Percentiles rank a stretch among this genome's conserved stretches.
Conservation (phyloP, 1,284 basidiomycete species). For the Singerocomus inundabilis region DNA sequence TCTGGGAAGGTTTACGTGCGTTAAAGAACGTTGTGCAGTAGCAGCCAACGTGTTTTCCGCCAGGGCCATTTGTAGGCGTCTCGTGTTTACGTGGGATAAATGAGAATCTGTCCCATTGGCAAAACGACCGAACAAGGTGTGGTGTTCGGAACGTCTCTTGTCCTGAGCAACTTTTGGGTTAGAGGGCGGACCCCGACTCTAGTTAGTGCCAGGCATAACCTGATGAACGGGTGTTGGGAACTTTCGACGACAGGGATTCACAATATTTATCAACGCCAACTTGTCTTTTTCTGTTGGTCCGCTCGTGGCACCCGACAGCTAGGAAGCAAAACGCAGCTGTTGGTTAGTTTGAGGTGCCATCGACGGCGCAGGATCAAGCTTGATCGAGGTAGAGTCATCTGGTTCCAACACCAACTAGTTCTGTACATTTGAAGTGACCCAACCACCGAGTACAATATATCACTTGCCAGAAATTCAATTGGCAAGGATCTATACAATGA, state of each 20-base stretch:
- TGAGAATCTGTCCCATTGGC: slow-evolving; percentile 31
- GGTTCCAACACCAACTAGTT: no score
- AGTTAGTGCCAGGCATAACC: neutral
- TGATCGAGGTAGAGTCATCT: slow-evolving; percentile 9
- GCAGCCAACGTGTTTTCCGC: neutral
- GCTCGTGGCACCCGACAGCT: slow-evolving; percentile 19
- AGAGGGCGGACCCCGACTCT: slow-evolving; percentile 30
- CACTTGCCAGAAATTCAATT: slow-evolving; percentile 9
- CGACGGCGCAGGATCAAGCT: slow-evolving; percentile 8
- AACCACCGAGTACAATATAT: no score
- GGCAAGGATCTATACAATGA: slow-evolving; percentile 2
- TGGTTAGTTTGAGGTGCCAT: slow-evolving; percentile 13
- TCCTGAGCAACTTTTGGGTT: slow-evolving; percentile 43
- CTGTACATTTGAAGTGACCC: no score
- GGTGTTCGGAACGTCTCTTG: slow-evolving; percentile 34
- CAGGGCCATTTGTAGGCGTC: neutral
- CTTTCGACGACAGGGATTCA: neutral
- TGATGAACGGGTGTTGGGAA: neutral
- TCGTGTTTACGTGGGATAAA: slow-evolving; percentile 8
- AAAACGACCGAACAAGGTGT: slow-evolving; percentile 35
- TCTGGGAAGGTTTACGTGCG: neutral
- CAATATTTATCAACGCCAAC: slow-evolving; percentile 6
- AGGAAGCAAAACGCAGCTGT: slow-evolving; percentile 23
- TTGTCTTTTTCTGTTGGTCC: slow-evolving; percentile 20
- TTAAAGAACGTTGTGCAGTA: neutral